phyloP scores from a whole-genome alignment of 2,329 filamentous ascomycete genomes.

The Venturia pyrina region DNA sequence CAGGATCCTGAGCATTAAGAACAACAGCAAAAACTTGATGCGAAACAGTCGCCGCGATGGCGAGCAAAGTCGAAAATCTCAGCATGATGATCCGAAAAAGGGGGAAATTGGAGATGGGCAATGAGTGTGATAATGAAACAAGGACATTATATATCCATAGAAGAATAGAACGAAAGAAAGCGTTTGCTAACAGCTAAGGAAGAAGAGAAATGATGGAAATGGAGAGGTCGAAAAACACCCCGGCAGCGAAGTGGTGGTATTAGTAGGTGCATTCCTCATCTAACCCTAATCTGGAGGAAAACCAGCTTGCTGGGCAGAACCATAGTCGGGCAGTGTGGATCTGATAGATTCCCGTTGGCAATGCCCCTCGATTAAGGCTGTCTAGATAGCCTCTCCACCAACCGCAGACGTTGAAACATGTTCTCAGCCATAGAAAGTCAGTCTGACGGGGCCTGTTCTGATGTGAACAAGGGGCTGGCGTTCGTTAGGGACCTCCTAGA shows the following conservation, averaged over 20 bases:
- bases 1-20: conserved; percentile 3
- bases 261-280: background rate
- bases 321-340: background rate
- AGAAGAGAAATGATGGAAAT: background rate
- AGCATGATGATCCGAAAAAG: background rate
- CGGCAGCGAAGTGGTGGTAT: background rate
- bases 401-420: background rate
- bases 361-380: background rate
- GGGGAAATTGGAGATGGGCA: background rate
- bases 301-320: background rate
- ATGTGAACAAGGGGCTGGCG: conserved; percentile 3
- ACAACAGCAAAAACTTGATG: background rate
- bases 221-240: background rate
- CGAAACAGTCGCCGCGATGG: background rate
- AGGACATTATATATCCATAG: conserved; percentile 1
- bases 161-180: background rate
- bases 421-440: background rate
- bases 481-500: background rate
- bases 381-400: background rate
- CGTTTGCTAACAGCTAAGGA: background rate
- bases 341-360: background rate
- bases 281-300: background rate
- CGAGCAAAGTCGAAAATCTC: conserved; percentile 4
- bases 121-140: background rate
- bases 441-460: background rate